A percentile compares a stretch with the other conserved stretches of the same genome.
These are phyloP conservation scores for Eurotiales sp. DNA, from an alignment of 2,329 filamentous ascomycete genomes.

Conservation along the genomic window DNA sequence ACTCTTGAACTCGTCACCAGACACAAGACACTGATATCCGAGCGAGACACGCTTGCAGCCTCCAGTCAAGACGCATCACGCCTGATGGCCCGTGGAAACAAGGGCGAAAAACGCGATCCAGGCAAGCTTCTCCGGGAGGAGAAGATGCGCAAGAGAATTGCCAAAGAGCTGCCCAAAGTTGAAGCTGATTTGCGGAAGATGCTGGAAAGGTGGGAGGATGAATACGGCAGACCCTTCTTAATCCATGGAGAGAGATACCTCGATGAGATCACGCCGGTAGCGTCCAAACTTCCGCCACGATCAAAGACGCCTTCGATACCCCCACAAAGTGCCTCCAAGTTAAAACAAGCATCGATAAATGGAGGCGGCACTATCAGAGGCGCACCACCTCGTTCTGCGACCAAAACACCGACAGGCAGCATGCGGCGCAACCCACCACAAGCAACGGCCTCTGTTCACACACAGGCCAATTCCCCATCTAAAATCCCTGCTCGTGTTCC, in stretches of 20 bases:
- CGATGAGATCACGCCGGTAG: constrained; percentile 66
- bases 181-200: constrained; percentile 75
- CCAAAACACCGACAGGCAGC: constrained; percentile 46
- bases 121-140: constrained; percentile 91
- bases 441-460: not conserved
- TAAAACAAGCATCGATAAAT: constrained; percentile 27
- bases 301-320: constrained; percentile 44
- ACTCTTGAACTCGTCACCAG: constrained; percentile 77
- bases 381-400: constrained; percentile 39
- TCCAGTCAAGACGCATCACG: constrained; percentile 94
- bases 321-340: constrained; percentile 25
- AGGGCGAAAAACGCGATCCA: constrained; percentile 91
- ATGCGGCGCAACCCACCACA: constrained; percentile 36
- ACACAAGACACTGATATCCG: constrained; percentile 75
- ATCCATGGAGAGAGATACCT: constrained; percentile 91
- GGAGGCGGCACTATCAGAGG: constrained; percentile 34
- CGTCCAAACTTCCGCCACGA: constrained; percentile 62
- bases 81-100: constrained; percentile 83
- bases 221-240: constrained; percentile 88
- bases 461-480: constrained; percentile 39
- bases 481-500: constrained; percentile 48
- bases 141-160: constrained; percentile 96
- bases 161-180: constrained; percentile 92
- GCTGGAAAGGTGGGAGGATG: constrained; percentile 87
- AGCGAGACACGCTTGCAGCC: constrained; percentile 80